A percentile compares a stretch with the other conserved stretches of the same genome.
These are phyloP conservation scores for Mucor irregularis DNA, from an alignment of 371 early-diverging fungal species.

Conservation along the genomic window DNA sequence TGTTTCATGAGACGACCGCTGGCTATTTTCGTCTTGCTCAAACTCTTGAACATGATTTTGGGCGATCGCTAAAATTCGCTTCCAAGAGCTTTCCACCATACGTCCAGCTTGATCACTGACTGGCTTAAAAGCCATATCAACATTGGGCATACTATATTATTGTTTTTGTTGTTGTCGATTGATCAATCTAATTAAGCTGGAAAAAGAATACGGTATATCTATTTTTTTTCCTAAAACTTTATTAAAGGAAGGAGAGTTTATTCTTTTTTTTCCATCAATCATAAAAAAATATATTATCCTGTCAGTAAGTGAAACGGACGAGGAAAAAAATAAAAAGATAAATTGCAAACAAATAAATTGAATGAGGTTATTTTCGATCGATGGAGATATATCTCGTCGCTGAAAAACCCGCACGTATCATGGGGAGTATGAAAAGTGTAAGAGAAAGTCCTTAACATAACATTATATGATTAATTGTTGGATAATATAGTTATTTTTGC, in stretches of 20 bases:
- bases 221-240: neutral
- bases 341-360: neutral
- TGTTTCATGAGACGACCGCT: too few species aligned
- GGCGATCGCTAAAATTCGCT: slow-evolving; percentile 17
- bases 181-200: too few species aligned
- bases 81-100: slow-evolving; percentile 24
- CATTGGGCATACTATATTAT: slow-evolving; percentile 14
- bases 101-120: slow-evolving; percentile 21
- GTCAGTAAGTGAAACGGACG: neutral
- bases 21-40: slow-evolving; percentile 4
- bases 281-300: neutral
- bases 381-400: slow-evolving; percentile 12
- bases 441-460: too few species aligned
- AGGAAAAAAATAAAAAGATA: slow-evolving; percentile 4
- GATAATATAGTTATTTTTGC: too few species aligned
- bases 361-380: slow-evolving; percentile 4
- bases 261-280: neutral
- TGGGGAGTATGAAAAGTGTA: too few species aligned
- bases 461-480: too few species aligned
- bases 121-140: slow-evolving; percentile 20
- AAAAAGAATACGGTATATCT: neutral
- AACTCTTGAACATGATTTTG: slow-evolving; percentile 25
- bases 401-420: too few species aligned
- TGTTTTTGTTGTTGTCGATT: too few species aligned
- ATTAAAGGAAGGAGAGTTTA: neutral